Conservation (phyloP, 2,329 filamentous ascomycete species). For the Xylaria sp. region DNA sequence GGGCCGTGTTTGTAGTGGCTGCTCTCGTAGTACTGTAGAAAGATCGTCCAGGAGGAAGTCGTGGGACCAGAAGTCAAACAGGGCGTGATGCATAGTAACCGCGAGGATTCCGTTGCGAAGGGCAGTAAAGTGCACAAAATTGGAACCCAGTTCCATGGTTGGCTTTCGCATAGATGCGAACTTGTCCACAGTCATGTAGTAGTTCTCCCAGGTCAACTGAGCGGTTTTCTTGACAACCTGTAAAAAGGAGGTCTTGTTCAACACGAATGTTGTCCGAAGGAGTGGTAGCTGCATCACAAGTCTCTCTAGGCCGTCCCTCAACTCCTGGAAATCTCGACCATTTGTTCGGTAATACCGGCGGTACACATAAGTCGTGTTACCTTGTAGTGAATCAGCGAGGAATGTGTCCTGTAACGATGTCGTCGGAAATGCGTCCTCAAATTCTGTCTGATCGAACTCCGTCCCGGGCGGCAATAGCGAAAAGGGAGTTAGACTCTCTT, state of each 20-base stretch:
- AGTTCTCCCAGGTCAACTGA: conserved; percentile 8
- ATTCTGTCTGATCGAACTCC: neutral
- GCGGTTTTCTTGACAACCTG: conserved; percentile 6
- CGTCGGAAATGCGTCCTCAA: conserved; percentile 2
- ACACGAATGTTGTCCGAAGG: conserved; percentile 7
- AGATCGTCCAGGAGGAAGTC: conserved; percentile 34
- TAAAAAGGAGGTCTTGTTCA: conserved; percentile 10
- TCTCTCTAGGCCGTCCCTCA: conserved; percentile 1
- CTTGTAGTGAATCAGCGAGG: conserved; percentile 1
- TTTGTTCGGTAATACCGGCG: conserved; percentile 1
- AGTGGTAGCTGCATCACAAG: conserved; percentile 3
- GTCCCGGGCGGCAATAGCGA: neutral
- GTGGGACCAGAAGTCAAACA: conserved; percentile 40
- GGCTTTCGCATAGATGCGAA: neutral
- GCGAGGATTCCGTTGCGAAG: conserved; percentile 20
- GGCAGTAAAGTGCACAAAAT: neutral
- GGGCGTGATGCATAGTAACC: conserved; percentile 38
- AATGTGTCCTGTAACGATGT: conserved; percentile 2
- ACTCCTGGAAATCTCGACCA: neutral
- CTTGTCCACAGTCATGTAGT: conserved; percentile 7
- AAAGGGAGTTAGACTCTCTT: neutral
- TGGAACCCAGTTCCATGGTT: neutral
- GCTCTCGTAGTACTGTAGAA: neutral
- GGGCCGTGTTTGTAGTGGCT: conserved; percentile 1
- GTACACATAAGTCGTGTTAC: conserved; percentile 3